Conservation (phyloP, 208 protist species). For the Acanthamoeba culbertsoni region DNA sequence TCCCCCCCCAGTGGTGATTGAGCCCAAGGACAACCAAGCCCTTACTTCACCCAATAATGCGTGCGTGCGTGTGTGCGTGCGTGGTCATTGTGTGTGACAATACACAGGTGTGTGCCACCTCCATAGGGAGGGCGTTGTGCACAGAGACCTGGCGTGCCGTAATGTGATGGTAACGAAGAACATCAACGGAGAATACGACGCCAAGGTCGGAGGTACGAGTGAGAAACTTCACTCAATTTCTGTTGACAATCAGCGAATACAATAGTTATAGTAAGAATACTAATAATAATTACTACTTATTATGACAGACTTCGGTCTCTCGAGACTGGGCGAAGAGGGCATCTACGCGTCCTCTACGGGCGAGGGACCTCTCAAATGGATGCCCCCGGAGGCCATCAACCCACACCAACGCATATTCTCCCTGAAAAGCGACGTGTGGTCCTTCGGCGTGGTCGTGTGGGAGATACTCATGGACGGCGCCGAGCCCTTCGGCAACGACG, state of each 20-base stretch:
- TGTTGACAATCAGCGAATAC: no score
- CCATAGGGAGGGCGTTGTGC: conserved; percentile 56
- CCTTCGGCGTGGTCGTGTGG: conserved; percentile 57
- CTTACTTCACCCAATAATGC: not conserved
- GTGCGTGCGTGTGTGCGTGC: not conserved
- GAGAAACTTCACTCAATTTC: no score
- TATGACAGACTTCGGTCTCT: not conserved
- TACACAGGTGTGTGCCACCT: conserved; percentile 43
- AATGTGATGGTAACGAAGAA: conserved; percentile 52
- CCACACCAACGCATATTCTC: conserved; percentile 15
- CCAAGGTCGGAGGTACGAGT: conserved; percentile 21
- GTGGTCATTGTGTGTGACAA: not conserved
- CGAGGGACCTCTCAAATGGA: conserved; percentile 53
- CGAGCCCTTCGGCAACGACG: conserved; percentile 43
- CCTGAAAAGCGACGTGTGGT: not conserved
- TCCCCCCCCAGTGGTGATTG: not conserved
- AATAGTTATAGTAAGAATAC: no score
- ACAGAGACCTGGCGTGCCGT: conserved; percentile 47
- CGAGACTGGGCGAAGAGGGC: not conserved
- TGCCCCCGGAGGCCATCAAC: conserved; percentile 53
- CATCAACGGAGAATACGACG: conserved; percentile 28
- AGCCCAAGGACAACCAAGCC: not conserved
- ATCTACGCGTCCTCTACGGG: conserved; percentile 3
- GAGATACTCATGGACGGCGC: conserved; percentile 58
- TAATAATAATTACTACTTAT: not conserved